Conservation (phyloP, 2,329 filamentous ascomycete genomes). For the Pseudogymnoascus sp. region DNA sequence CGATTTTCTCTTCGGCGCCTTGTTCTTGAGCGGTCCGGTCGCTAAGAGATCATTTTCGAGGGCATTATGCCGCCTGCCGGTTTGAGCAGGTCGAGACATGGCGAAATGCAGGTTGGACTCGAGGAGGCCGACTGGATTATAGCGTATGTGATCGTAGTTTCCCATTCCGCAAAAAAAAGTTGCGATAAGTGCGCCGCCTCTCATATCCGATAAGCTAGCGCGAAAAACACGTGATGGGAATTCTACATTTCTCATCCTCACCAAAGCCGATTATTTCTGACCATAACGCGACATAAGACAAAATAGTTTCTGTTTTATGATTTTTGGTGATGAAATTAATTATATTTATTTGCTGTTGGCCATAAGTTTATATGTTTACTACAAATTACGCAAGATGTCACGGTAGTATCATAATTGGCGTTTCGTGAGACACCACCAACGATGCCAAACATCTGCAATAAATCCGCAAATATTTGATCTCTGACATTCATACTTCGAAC, state of each 20-base stretch:
- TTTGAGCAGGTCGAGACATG: background rate
- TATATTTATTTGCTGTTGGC: background rate
- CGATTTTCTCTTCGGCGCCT: conserved; percentile 62
- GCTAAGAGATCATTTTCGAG: conserved; percentile 80
- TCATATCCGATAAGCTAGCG: conserved; percentile 9
- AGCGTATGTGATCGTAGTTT: conserved; percentile 3
- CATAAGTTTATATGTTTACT: background rate
- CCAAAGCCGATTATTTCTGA: background rate
- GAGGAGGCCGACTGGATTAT: background rate
- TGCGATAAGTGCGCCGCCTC: conserved; percentile 5
- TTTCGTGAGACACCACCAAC: background rate
- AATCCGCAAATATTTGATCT: background rate
- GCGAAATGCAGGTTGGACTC: background rate
- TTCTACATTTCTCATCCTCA: background rate
- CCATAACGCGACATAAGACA: background rate
- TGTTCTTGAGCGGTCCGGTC: conserved; percentile 61
- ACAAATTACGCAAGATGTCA: background rate
- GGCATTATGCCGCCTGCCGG: conserved; percentile 66
- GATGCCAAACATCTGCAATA: background rate
- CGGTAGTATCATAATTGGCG: background rate
- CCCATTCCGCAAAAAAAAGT: conserved; percentile 6
- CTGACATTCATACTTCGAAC: background rate
- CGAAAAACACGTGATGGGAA: background rate
- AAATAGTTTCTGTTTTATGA: background rate
- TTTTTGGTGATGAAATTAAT: background rate